phyloP scores from a whole-genome alignment of 2,329 filamentous ascomycete species.

The Ciborinia camelliae region DNA sequence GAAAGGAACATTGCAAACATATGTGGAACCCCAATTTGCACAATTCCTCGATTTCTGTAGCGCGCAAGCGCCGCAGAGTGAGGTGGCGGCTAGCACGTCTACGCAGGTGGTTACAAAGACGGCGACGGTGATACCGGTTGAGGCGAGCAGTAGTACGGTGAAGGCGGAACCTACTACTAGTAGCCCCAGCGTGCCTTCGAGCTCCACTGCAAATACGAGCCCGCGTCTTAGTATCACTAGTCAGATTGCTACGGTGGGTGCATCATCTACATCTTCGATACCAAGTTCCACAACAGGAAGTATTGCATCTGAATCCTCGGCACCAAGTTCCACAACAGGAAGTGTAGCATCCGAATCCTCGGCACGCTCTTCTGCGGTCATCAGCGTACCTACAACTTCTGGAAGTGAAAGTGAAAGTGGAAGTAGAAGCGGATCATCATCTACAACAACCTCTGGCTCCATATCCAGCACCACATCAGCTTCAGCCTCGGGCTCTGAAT shows the following conservation, averaged over 20 bases:
- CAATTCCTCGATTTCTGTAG: slow-evolving; percentile 33
- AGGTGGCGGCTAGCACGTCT: slow-evolving; percentile 19
- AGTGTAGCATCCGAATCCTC: not conserved
- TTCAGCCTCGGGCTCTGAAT: not conserved
- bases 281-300: not conserved
- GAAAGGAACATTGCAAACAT: slow-evolving; percentile 15
- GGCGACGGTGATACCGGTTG: not conserved
- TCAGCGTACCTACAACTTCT: not conserved
- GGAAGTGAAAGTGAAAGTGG: too few relatives aligned
- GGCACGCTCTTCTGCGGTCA: not conserved
- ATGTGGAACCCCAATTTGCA: slow-evolving; percentile 29
- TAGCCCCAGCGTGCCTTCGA: not conserved
- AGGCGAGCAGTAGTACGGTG: not conserved
- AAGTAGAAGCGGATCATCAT: not conserved
- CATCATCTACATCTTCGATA: not conserved
- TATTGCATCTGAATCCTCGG: not conserved
- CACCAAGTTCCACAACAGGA: not conserved
- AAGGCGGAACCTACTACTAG: not conserved
- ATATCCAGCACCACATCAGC: not conserved
- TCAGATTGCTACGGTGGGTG: slow-evolving; percentile 1
- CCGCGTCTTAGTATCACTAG: slow-evolving; percentile 11
- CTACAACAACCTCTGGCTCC: not conserved
- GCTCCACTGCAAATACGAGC: not conserved
- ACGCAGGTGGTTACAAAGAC: slow-evolving; percentile 9
- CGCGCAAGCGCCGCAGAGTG: slow-evolving; percentile 21